A percentile compares a stretch with the other conserved stretches of the same genome.
Conservation (phyloP, 2,329 filamentous ascomycete genomes). For the Diplocarpon mali region DNA sequence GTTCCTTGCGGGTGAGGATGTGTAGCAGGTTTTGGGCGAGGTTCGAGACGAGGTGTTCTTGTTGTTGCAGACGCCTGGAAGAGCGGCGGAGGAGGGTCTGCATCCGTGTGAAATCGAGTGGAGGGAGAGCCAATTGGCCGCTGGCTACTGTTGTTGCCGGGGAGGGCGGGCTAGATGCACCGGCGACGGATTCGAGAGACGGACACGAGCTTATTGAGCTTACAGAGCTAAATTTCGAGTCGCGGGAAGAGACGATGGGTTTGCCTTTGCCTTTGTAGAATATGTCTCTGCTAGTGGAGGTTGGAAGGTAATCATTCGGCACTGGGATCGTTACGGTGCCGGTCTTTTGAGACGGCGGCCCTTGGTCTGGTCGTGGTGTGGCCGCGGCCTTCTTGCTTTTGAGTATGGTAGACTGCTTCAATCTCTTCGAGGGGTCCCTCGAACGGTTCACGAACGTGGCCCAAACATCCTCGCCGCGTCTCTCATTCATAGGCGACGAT, state of each 20-base stretch:
- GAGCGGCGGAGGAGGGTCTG: constrained; percentile 1
- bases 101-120: background rate
- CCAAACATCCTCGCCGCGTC: background rate
- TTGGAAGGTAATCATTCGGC: background rate
- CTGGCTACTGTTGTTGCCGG: background rate
- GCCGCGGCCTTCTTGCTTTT: too few species aligned
- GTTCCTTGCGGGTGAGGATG: constrained; percentile 4
- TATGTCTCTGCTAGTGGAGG: constrained; percentile 1
- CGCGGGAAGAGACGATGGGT: background rate
- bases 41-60: constrained; percentile 4
- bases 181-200: background rate
- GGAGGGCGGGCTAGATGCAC: background rate
- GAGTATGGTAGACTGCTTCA: too few species aligned
- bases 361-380: too few species aligned
- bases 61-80: background rate
- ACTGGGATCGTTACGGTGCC: background rate
- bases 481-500: background rate
- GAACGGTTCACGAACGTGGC: background rate
- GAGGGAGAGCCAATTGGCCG: background rate
- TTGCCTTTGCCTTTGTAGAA: constrained; percentile 5
- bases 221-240: constrained; percentile 8
- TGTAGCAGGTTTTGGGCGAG: constrained; percentile 3
- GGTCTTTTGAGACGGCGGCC: background rate
- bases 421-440: too few species aligned
- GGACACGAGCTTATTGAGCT: constrained; percentile 1